Conservation (phyloP, 805 yeast genomes). For the Candida pseudoglaebosa region DNA sequence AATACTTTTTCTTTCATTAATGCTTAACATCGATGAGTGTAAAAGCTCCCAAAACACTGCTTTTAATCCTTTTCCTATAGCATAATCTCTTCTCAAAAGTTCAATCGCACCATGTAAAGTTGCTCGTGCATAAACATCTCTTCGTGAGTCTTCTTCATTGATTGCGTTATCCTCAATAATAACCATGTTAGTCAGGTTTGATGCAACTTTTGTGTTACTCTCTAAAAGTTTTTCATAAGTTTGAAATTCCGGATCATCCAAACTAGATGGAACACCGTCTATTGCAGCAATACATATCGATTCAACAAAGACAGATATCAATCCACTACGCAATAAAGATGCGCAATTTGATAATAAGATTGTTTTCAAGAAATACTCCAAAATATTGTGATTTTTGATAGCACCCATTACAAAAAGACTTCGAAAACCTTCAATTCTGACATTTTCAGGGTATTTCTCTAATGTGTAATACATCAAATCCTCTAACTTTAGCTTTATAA, state of each 20-base stretch:
- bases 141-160: constrained; percentile 46
- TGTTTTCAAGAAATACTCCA: constrained; percentile 58
- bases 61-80: constrained; percentile 55
- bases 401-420: constrained; percentile 76
- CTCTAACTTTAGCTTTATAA: constrained; percentile 47
- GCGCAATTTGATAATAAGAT: constrained; percentile 52
- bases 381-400: constrained; percentile 55
- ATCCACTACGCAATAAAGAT: constrained; percentile 44
- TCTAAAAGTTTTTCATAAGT: constrained; percentile 26
- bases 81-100: constrained; percentile 55
- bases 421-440: constrained; percentile 65
- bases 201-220: constrained; percentile 14
- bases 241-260: constrained; percentile 65
- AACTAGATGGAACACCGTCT: constrained; percentile 51
- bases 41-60: constrained; percentile 64
- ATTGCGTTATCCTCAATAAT: constrained; percentile 53
- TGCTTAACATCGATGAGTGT: constrained; percentile 55
- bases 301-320: constrained; percentile 45
- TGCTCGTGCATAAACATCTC: constrained; percentile 63
- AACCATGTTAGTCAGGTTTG: constrained; percentile 37
- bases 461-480: constrained; percentile 54
- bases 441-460: constrained; percentile 42
- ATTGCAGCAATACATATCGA: constrained; percentile 66
- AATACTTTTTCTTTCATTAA: constrained; percentile 57
- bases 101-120: constrained; percentile 65